These are phyloP conservation scores for Chrysanthemum lavandulifolium DNA, from an alignment of 129 eudicot genomes.

Conservation along the genomic window DNA sequence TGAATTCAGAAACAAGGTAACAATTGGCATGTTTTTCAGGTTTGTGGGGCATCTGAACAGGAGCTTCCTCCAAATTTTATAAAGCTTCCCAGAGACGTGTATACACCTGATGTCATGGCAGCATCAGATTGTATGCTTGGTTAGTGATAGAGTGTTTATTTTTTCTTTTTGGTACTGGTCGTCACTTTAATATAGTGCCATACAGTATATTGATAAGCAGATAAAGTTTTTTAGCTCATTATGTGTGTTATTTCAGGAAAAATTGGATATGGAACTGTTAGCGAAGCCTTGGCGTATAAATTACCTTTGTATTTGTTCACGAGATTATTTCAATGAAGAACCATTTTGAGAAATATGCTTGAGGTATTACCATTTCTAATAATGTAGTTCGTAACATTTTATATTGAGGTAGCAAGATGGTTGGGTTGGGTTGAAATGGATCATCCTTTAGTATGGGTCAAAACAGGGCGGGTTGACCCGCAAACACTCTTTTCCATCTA, in stretches of 20 bases:
- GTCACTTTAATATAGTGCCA: too few relatives aligned
- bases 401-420: background rate
- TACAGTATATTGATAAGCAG: background rate
- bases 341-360: slow-evolving; percentile 98
- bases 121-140: slow-evolving; percentile 99
- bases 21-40: slow-evolving; percentile 40
- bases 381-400: background rate
- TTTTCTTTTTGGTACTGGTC: background rate
- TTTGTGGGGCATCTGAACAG: slow-evolving; percentile 86
- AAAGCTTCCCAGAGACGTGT: slow-evolving; percentile 86
- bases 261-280: slow-evolving; percentile 97
- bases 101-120: slow-evolving; percentile 96
- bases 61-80: slow-evolving; percentile 83
- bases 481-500: background rate
- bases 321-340: slow-evolving; percentile 98
- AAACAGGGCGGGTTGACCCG: background rate
- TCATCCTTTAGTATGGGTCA: background rate
- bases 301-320: slow-evolving; percentile 93
- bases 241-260: slow-evolving; percentile 57
- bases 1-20: background rate
- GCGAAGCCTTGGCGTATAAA: slow-evolving; percentile 94
- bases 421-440: slow-evolving; percentile 1
- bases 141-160: slow-evolving; percentile 36
- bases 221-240: slow-evolving; percentile 18
- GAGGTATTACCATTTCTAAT: slow-evolving; percentile 53